phyloP scores from a whole-genome alignment of 2,329 filamentous ascomycete genomes.

The Trichoderma sp. region DNA sequence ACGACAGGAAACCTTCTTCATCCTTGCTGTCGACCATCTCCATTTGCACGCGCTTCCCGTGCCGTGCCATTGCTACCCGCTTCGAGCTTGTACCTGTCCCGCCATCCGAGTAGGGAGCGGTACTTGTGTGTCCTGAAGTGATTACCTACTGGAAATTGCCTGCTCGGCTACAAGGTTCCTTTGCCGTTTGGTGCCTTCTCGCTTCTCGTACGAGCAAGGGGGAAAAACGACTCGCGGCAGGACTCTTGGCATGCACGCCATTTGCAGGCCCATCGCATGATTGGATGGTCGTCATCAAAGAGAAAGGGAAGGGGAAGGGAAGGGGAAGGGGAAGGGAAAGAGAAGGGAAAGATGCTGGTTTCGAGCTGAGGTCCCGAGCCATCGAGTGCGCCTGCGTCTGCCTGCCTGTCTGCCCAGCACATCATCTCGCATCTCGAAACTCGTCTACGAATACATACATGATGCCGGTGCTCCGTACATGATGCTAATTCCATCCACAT shows the following conservation, averaged over 20 bases:
- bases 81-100: not conserved
- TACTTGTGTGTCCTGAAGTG: not conserved
- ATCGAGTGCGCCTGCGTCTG: not conserved
- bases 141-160: slow-evolving; percentile 1
- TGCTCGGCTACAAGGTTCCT: not conserved
- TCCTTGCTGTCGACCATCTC: slow-evolving; percentile 9
- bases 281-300: not conserved
- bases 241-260: slow-evolving; percentile 13
- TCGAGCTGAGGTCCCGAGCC: not conserved
- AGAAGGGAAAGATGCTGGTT: not conserved
- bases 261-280: not conserved
- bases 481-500: not conserved
- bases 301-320: not conserved
- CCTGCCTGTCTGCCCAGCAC: slow-evolving; percentile 6
- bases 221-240: not conserved
- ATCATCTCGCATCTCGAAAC: slow-evolving; percentile 12
- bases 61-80: slow-evolving; percentile 2
- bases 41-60: slow-evolving; percentile 3
- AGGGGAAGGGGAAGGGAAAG: too few species aligned
- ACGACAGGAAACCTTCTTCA: slow-evolving; percentile 16
- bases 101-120: not conserved
- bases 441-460: not conserved
- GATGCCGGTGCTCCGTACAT: slow-evolving; percentile 3
- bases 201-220: not conserved
- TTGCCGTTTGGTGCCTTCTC: not conserved